Evolutionary conservation across 306 rosid genomes (phyloP), one percentile per base, ranked within the genome.

Genomic region (Corylus americana): DNA sequence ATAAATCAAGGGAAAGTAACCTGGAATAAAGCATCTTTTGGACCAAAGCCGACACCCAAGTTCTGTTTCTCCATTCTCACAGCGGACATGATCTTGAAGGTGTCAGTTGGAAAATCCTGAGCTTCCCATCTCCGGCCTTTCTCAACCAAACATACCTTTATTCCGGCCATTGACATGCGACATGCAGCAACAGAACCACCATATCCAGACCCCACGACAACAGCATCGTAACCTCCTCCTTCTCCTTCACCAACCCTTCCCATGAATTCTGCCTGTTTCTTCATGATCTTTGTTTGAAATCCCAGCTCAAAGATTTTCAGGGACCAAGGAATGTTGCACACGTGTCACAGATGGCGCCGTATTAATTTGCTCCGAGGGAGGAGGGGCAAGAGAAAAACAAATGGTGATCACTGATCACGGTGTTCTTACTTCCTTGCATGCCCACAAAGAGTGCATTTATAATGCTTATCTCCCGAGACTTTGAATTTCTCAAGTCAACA

Each of bases 121-220:
- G 85, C 57, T 77, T 85, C 85, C 85, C 83, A 78, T 71, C 69
- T 85, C 35, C 74, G 31, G 54, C 86, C 83, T 76, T 78, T 79
- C 55, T 81, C 84, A 57, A 79, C 53, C 57, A 81, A 68, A 70
- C 88, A 81, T 1, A 74, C 80, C 53, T 59, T 77, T 70, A 71
- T 49, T 11, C 85, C 81, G 49, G 83, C 86, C 81, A 75, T 67
- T 69, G 86, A 76, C 84, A 82, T 76, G 58, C 74, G 58, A 76
- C 88, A 82, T 71, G 86, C 79, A 49, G 83, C 83, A 49, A 85
- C 83, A 66, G 82, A 79, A 59, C 82, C 86, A 1, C 83, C 84
- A 58, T 82, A 82, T 57, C 86, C 81, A 78, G 86, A 85, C 51
- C 81, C 74, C 66, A 81, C 78, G 70, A 85, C 88, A 74, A 85